phyloP scores from a whole-genome alignment of 2,329 filamentous ascomycete species.

The Exophiala sideris region DNA sequence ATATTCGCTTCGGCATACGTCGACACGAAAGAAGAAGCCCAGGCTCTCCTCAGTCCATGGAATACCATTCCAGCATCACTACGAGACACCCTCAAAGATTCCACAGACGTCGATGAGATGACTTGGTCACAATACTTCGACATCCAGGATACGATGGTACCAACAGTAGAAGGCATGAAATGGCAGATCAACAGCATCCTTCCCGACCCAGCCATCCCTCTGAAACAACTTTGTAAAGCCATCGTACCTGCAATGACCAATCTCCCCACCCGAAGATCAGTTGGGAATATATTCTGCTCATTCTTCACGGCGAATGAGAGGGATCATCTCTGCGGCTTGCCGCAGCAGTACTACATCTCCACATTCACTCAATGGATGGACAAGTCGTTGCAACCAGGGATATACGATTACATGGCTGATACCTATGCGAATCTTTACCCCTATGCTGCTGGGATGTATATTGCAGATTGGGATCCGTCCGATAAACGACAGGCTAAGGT shows the following conservation, averaged over 20 bases:
- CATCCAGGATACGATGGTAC: background rate
- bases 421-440: background rate
- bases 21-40: background rate
- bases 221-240: background rate
- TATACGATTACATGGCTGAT: background rate
- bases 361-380: conserved; percentile 2
- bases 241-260: background rate
- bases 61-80: no score
- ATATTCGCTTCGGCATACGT: background rate
- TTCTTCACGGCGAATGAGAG: background rate
- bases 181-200: conserved; percentile 2
- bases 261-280: conserved; percentile 3
- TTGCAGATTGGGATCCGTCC: conserved; percentile 1
- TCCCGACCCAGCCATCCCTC: background rate
- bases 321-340: background rate
- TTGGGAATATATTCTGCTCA: background rate
- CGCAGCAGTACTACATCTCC: conserved; percentile 3
- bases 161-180: background rate
- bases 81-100: background rate
- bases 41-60: no score
- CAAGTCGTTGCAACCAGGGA: background rate
- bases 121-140: conserved; percentile 1
- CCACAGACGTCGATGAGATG: background rate
- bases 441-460: conserved; percentile 1
- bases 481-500: conserved; percentile 1